phyloP scores from a whole-genome alignment of 768 basidiomycete species.

The Trametes cingulata region DNA sequence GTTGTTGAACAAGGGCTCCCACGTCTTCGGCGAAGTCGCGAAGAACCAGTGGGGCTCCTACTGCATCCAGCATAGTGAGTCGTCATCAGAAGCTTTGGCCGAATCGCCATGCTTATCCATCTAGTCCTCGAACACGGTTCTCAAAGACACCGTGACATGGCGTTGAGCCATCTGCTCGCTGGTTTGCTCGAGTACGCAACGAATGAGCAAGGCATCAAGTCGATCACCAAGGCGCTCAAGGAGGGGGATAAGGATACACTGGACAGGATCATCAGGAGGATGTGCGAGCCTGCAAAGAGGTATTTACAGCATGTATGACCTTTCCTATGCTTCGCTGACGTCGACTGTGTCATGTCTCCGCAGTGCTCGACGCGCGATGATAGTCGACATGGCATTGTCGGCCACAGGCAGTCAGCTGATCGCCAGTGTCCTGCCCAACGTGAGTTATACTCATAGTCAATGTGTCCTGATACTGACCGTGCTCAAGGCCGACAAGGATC shows the following conservation, averaged over 20 bases:
- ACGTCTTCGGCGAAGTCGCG: slow-evolving; percentile 71
- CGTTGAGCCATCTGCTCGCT: slow-evolving; percentile 73
- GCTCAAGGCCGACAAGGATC: slow-evolving; percentile 79
- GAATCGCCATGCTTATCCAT: neutral
- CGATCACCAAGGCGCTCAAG: slow-evolving; percentile 83
- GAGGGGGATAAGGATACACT: slow-evolving; percentile 79
- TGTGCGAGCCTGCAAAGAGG: slow-evolving; percentile 88
- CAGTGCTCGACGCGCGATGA: slow-evolving; percentile 76
- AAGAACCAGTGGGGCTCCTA: slow-evolving; percentile 92
- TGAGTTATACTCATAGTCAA: slow-evolving; percentile 34
- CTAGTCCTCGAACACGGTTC: slow-evolving; percentile 86
- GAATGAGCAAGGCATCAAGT: slow-evolving; percentile 86
- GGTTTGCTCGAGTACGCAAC: slow-evolving; percentile 81
- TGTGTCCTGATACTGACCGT: neutral
- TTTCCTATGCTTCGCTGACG: neutral
- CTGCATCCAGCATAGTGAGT: slow-evolving; percentile 82
- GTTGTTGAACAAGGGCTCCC: slow-evolving; percentile 69
- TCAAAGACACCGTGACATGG: slow-evolving; percentile 68
- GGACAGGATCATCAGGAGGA: slow-evolving; percentile 71
- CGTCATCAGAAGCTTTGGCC: neutral
- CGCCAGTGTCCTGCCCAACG: slow-evolving; percentile 76
- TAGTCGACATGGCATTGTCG: slow-evolving; percentile 83
- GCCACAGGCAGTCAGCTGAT: slow-evolving; percentile 85
- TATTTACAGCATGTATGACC: slow-evolving; percentile 32
- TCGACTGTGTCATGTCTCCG: slow-evolving; percentile 7